Conservation (phyloP, 129 eudicot genomes). For the Chrysanthemum lavandulifolium region DNA sequence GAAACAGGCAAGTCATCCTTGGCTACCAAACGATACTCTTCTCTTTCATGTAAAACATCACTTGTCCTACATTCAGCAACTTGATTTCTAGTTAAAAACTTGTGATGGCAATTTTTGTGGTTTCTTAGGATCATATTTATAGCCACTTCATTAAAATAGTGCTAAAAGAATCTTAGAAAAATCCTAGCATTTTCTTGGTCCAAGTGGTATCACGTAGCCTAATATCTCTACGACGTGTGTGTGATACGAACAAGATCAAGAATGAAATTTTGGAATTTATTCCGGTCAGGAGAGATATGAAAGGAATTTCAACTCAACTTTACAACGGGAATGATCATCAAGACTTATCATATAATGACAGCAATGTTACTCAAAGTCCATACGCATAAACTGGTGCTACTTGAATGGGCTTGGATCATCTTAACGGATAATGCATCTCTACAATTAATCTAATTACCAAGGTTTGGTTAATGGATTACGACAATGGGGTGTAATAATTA, state of each 20-base stretch:
- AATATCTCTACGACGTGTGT: background rate
- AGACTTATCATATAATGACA: background rate
- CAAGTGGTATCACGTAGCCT: no score
- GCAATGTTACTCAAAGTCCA: no score
- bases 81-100: background rate
- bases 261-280: constrained; percentile 9
- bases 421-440: no score
- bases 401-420: no score
- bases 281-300: constrained; percentile 2
- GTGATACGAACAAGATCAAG: background rate
- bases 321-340: background rate
- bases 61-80: constrained; percentile 27
- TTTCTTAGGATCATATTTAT: constrained; percentile 23
- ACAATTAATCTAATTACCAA: no score
- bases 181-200: background rate
- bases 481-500: no score
- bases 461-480: no score
- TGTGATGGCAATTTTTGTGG: background rate
- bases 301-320: constrained; percentile 14
- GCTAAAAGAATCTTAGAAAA: constrained; percentile 9
- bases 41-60: constrained; percentile 45
- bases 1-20: constrained; percentile 73
- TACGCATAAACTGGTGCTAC: no score
- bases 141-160: constrained; percentile 6
- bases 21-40: constrained; percentile 58